Conservation (phyloP, 768 basidiomycete species). For the Lentinula sp. region DNA sequence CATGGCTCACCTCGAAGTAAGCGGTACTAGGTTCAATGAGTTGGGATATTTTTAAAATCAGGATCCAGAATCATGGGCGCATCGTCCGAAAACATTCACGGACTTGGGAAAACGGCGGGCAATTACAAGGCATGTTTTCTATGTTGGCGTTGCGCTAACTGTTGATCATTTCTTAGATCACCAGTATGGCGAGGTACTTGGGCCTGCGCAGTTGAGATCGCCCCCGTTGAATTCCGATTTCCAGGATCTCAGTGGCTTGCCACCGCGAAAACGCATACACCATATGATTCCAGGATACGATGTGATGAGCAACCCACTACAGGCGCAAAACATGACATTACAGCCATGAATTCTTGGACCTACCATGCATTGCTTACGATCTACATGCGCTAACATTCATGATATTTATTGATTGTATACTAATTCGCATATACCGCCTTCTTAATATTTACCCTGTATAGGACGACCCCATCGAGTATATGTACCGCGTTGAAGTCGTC, state of each 20-base stretch:
- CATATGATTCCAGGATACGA: slow-evolving; percentile 60
- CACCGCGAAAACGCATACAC: slow-evolving; percentile 60
- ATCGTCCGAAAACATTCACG: slow-evolving; percentile 51
- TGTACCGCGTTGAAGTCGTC: not conserved
- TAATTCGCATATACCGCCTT: not conserved
- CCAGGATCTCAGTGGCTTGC: slow-evolving; percentile 47
- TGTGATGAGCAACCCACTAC: slow-evolving; percentile 46
- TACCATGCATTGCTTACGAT: slow-evolving; percentile 5
- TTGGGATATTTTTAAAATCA: not conserved
- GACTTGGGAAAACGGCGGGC: slow-evolving; percentile 52
- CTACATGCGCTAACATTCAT: slow-evolving; percentile 7
- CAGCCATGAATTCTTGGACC: slow-evolving; percentile 33
- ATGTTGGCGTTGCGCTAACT: not conserved
- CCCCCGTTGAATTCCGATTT: slow-evolving; percentile 14
- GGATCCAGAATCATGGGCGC: slow-evolving; percentile 1
- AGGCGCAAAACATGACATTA: slow-evolving; percentile 50
- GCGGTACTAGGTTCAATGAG: slow-evolving; percentile 5
- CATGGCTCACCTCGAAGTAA: slow-evolving; percentile 39
- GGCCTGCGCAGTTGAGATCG: slow-evolving; percentile 6
- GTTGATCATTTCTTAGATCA: slow-evolving; percentile 20
- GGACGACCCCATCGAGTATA: not conserved
- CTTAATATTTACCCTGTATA: not conserved
- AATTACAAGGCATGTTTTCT: slow-evolving; percentile 31
- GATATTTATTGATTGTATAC: slow-evolving; percentile 5
- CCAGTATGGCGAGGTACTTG: slow-evolving; percentile 40